A percentile compares a stretch with the other conserved stretches of the same genome.
Evolutionary conservation across 192 early-diverging fungal genomes (phyloP).

Genomic region (Coemansia guatemalensis): DNA sequence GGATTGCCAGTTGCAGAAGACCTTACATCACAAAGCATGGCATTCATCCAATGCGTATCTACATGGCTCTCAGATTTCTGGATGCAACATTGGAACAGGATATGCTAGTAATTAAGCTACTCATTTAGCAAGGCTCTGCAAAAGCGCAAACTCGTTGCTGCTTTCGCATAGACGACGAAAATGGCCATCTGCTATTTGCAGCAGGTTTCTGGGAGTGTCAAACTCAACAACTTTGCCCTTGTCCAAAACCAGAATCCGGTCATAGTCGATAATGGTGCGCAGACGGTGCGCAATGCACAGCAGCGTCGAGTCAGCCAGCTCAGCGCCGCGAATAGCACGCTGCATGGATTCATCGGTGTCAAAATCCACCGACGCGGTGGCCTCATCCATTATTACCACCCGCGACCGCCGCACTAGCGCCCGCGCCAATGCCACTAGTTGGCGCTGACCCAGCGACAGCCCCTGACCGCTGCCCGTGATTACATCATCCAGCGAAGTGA

Average conservation of each 20-base stretch:
- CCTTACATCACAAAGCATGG: too few relatives aligned
- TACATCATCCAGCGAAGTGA: slow-evolving; percentile 63
- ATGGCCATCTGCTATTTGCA: slow-evolving; percentile 36
- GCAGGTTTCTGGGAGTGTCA: slow-evolving; percentile 70
- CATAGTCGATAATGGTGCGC: slow-evolving; percentile 80
- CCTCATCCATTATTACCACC: slow-evolving; percentile 80
- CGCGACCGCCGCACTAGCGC: slow-evolving; percentile 65
- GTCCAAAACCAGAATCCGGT: slow-evolving; percentile 80
- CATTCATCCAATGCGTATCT: too few relatives aligned
- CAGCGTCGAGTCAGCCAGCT: slow-evolving; percentile 69
- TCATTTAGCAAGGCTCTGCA: too few relatives aligned
- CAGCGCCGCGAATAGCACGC: slow-evolving; percentile 69
- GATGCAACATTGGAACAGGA: too few relatives aligned
- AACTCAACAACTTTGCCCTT: slow-evolving; percentile 74
- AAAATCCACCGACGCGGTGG: slow-evolving; percentile 84
- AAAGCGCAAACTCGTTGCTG: too few relatives aligned
- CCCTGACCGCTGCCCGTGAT: slow-evolving; percentile 76
- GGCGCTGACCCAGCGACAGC: slow-evolving; percentile 68
- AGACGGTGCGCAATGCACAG: slow-evolving; percentile 88
- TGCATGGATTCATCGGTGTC: slow-evolving; percentile 87
- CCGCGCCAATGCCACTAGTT: slow-evolving; percentile 71
- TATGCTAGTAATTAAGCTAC: too few relatives aligned
- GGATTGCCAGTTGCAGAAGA: too few relatives aligned
- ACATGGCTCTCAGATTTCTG: too few relatives aligned
- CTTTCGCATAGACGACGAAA: neutral